Conservation (phyloP, 345 rosid species). For the Aquilaria malaccensis region DNA sequence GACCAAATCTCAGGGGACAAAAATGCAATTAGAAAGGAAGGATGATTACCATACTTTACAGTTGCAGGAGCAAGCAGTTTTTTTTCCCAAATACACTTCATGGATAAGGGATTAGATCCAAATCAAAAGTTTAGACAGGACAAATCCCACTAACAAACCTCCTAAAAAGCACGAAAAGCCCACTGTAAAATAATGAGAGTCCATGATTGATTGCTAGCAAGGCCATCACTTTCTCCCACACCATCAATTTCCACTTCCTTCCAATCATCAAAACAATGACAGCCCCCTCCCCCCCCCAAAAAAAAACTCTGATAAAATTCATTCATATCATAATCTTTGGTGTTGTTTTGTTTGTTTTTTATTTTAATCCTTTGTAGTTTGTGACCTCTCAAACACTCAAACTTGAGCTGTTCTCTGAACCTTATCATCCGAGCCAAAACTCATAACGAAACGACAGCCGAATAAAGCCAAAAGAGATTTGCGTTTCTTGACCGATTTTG, state of each 20-base stretch:
- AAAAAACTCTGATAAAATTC: neutral
- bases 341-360: neutral
- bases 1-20: neutral
- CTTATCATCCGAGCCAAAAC: neutral
- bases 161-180: neutral
- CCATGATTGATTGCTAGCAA: neutral
- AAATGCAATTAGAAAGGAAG: neutral
- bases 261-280: neutral
- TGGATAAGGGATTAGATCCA: neutral
- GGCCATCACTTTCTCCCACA: neutral
- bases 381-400: neutral
- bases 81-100: neutral
- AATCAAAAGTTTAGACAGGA: neutral
- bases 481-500: constrained; percentile 25
- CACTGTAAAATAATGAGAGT: neutral
- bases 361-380: neutral
- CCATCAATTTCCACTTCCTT: neutral
- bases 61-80: neutral
- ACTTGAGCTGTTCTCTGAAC: neutral
- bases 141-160: neutral
- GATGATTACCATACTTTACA: neutral
- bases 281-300: too few species aligned
- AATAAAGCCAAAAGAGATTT: constrained; percentile 29
- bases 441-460: constrained; percentile 24
- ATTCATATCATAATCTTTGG: neutral